Conservation (phyloP, 768 basidiomycete species). For the Macrolepiota fuliginosa region DNA sequence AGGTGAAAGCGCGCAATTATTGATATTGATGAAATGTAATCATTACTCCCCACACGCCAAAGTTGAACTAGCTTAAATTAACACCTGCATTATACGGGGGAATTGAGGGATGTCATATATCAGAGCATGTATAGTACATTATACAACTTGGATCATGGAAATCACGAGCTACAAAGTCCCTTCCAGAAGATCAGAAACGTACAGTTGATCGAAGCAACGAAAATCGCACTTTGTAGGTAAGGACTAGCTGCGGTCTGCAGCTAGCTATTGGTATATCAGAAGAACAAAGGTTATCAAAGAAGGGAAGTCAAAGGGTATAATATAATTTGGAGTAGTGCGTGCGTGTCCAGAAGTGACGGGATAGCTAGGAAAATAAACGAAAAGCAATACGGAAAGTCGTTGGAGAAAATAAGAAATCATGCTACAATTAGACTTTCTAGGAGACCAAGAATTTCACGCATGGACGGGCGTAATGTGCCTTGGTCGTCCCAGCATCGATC, state of each 20-base stretch:
- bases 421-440: conserved; percentile 24
- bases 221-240: background rate
- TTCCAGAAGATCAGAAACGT: background rate
- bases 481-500: conserved; percentile 45
- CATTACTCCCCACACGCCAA: no score
- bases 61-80: no score
- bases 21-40: no score
- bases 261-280: no score
- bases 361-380: background rate
- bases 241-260: background rate
- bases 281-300: no score
- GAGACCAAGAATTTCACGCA: conserved; percentile 34
- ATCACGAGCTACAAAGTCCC: background rate
- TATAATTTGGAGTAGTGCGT: no score
- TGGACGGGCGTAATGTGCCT: conserved; percentile 36
- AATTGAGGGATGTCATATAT: no score
- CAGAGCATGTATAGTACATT: background rate
- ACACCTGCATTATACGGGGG: no score
- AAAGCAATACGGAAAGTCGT: background rate
- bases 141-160: background rate
- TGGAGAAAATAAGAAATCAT: background rate
- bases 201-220: background rate
- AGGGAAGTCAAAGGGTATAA: no score
- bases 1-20: no score
- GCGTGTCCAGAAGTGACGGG: background rate